Evolutionary conservation across 768 basidiomycete genomes (phyloP).

Genomic region (Tylopilus sp.): DNA sequence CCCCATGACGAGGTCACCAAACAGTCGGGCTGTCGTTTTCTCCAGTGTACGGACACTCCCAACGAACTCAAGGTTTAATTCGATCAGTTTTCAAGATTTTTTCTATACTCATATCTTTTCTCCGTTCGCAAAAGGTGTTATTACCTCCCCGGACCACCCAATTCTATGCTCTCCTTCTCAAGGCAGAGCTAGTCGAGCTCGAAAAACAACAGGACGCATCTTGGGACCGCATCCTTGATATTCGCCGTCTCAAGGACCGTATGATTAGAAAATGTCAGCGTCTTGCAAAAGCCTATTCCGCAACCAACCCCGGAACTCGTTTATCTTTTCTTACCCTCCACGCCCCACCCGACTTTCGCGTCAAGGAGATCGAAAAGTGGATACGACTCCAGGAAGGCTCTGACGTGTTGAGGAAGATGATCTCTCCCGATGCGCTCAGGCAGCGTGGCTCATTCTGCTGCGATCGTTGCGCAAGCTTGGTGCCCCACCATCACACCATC

Average conservation of each 20-base stretch:
- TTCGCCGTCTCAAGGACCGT: conserved; percentile 75
- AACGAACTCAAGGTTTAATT: conserved; percentile 64
- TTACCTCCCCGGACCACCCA: conserved; percentile 64
- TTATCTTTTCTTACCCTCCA: conserved; percentile 62
- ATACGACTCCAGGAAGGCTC: conserved; percentile 46
- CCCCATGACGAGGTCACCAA: conserved; percentile 49
- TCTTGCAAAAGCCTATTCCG: conserved; percentile 45
- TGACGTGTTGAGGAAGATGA: conserved; percentile 22
- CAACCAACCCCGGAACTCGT: conserved; percentile 36
- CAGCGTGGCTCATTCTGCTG: conserved; percentile 32
- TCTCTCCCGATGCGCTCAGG: conserved; percentile 16
- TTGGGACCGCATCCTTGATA: conserved; percentile 70
- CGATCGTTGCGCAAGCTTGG: conserved; percentile 32
- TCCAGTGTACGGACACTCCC: conserved; percentile 74
- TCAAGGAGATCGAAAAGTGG: conserved; percentile 82
- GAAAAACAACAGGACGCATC: conserved; percentile 51
- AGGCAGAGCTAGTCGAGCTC: conserved; percentile 59
- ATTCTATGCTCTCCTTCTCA: conserved; percentile 64
- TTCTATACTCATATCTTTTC: conserved; percentile 4
- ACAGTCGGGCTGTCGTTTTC: conserved; percentile 63
- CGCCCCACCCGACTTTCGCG: conserved; percentile 67
- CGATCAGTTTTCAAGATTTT: neutral
- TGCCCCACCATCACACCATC: conserved; percentile 30
- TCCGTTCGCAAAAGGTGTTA: conserved; percentile 46
- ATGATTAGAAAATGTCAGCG: conserved; percentile 80